Percentiles rank a stretch among this genome's conserved stretches.
phyloP scores from a whole-genome alignment of 140 eudicot genomes.

The Bidens hawaiensis region DNA sequence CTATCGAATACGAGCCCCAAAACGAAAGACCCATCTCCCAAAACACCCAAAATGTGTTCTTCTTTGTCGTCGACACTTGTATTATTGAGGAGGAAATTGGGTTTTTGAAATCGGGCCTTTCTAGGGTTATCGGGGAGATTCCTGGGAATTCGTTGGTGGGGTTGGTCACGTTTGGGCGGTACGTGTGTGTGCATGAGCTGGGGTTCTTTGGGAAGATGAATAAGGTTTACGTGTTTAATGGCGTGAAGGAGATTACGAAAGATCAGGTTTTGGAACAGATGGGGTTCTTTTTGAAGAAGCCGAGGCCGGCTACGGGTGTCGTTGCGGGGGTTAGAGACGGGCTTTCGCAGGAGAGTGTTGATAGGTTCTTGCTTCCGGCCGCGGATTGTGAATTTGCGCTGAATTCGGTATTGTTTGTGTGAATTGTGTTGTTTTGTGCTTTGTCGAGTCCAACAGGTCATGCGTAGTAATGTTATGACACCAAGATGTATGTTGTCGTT shows the following conservation, averaged over 20 bases:
- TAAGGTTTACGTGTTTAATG: constrained; percentile 81
- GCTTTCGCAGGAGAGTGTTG: constrained; percentile 73
- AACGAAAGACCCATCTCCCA: constrained; percentile 18
- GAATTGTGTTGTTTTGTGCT: not conserved
- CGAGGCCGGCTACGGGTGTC: constrained; percentile 66
- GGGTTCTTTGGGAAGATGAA: constrained; percentile 74
- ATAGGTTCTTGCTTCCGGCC: constrained; percentile 83
- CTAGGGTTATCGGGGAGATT: constrained; percentile 62
- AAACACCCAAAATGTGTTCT: constrained; percentile 27
- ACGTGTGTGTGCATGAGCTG: constrained; percentile 84
- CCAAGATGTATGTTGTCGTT: too few species aligned
- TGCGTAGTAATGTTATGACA: too few species aligned
- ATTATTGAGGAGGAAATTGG: constrained; percentile 91
- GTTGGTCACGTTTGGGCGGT: constrained; percentile 87
- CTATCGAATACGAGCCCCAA: constrained; percentile 59
- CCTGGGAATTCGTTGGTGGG: constrained; percentile 77
- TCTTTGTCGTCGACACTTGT: constrained; percentile 84
- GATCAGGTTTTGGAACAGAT: constrained; percentile 92
- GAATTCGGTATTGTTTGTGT: constrained; percentile 48
- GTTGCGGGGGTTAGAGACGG: constrained; percentile 93
- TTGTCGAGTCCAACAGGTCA: too few species aligned
- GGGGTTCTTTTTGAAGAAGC: constrained; percentile 80
- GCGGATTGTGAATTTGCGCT: constrained; percentile 89
- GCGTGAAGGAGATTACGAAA: constrained; percentile 73
- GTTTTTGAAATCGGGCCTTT: constrained; percentile 54